Evolutionary conservation across 495 filamentous ascomycete species (phyloP), one percentile per base, ranked within the genome.

Genomic region (Lepraria neglecta): DNA sequence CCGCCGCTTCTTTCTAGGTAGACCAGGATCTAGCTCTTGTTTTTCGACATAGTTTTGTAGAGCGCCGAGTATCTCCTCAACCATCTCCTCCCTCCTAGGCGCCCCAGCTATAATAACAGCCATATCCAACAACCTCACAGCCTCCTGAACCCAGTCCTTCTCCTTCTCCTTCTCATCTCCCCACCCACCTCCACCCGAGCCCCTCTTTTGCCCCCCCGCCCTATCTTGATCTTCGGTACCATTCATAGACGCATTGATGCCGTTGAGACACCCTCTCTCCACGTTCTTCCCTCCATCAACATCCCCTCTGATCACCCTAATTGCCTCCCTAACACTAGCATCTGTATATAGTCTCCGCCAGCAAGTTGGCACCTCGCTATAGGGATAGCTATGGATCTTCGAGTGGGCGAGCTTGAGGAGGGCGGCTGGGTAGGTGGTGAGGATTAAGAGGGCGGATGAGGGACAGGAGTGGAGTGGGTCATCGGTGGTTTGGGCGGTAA

Each of bases 311-410:
- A 80, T 75, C 14, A 72, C 53, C 47, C 74, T 62, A 66, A 83
- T 68, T 59, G 78, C 78, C 62, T 87, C 85, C 63, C 88, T 69
- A 19, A 95, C 80, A 50, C 82, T 84, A 28, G 88, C 89, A 66
- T 94, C 88, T 0, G 86, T 89, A 70, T 88, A 95, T 14, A 95
- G 75, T 55, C 84, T 78, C 17, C 84, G 79, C 91, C 91, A 96
- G 69, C 84, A 87, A 3, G 64, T 54, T 0, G 90, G 84, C 5
- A 95, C 87, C 62, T 90, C 80, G 65, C 81, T 84, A 74, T 86
- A 96, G 5, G 87, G 80, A 62, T 82, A 94, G 4, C 87, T 82
- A 66, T 88, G 87, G 68, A 95, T 79, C 62, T 88, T 87, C 3
- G 82, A 72, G 44, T 83, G 73, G 1, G 82, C 75, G 21, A 80